phyloP scores from a whole-genome alignment of 768 basidiomycete genomes.

The Phlegmacium glaucopus region DNA sequence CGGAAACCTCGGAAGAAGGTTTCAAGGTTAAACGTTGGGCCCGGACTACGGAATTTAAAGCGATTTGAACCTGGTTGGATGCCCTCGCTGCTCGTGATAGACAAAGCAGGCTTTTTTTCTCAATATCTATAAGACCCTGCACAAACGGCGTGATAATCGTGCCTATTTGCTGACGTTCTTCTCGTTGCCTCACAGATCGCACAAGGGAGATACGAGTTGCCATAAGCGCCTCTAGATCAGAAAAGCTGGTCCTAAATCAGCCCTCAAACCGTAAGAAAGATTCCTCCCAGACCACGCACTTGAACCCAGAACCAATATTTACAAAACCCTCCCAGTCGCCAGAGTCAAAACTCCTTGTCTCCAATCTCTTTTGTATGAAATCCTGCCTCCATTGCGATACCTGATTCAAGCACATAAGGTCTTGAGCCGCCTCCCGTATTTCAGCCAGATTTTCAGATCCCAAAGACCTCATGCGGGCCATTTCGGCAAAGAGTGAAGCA shows the following conservation, averaged over 20 bases:
- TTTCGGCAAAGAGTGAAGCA: conserved; percentile 53
- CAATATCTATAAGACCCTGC: conserved; percentile 48
- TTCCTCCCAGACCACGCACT: conserved; percentile 45
- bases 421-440: conserved; percentile 63
- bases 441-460: conserved; percentile 80
- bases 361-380: conserved; percentile 30
- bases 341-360: conserved; percentile 28
- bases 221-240: conserved; percentile 70
- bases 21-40: conserved; percentile 59
- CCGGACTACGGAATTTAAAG: conserved; percentile 79
- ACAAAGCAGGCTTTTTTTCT: conserved; percentile 66
- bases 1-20: conserved; percentile 50
- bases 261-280: conserved; percentile 1
- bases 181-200: conserved; percentile 62
- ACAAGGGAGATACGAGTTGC: conserved; percentile 83
- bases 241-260: conserved; percentile 49
- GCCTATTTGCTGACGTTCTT: conserved; percentile 79
- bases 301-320: conserved; percentile 52
- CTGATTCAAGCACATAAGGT: conserved; percentile 81
- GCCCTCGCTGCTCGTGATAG: conserved; percentile 71
- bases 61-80: conserved; percentile 70
- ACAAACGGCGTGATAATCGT: conserved; percentile 54
- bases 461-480: conserved; percentile 57
- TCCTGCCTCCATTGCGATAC: conserved; percentile 57
- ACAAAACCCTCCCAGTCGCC: conserved; percentile 41